Conservation (phyloP, 345 rosid genomes). For the Eucalyptus urophylla region DNA sequence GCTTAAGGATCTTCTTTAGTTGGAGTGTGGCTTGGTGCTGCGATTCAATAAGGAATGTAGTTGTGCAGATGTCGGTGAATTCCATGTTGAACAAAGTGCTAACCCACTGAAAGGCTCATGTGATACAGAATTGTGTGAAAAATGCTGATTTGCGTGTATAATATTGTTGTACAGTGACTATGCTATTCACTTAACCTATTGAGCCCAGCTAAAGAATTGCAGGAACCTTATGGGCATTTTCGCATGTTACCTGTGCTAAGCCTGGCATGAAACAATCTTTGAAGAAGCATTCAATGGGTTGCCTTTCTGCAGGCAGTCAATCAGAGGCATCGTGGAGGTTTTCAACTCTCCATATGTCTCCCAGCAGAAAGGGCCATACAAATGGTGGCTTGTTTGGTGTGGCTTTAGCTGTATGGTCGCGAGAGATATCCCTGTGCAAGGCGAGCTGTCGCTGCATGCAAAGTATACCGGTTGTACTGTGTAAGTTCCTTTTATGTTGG, state of each 20-base stretch:
- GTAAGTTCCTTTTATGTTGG: constrained; percentile 65
- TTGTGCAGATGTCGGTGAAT: background rate
- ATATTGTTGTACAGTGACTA: background rate
- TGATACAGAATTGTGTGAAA: background rate
- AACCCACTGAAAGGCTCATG: background rate
- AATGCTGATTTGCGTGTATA: background rate
- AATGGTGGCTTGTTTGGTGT: constrained; percentile 6
- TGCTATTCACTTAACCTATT: background rate
- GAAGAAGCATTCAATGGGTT: constrained; percentile 14
- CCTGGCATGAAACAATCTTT: constrained; percentile 17
- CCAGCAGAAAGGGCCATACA: constrained; percentile 53
- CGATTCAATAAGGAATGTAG: background rate
- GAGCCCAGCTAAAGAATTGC: background rate
- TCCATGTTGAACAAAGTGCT: background rate
- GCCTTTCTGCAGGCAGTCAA: constrained; percentile 37
- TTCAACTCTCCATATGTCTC: constrained; percentile 46
- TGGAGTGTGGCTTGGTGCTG: background rate
- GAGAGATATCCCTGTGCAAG: constrained; percentile 59
- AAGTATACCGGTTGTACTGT: constrained; percentile 43
- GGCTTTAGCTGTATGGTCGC: constrained; percentile 42
- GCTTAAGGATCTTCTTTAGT: background rate
- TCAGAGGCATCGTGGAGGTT: constrained; percentile 43
- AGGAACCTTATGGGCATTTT: background rate
- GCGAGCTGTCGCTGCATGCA: constrained; percentile 72
- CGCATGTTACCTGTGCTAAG: background rate